Evolutionary conservation across 1,284 basidiomycete species (phyloP).

Genomic region (Puccinia hordei): DNA sequence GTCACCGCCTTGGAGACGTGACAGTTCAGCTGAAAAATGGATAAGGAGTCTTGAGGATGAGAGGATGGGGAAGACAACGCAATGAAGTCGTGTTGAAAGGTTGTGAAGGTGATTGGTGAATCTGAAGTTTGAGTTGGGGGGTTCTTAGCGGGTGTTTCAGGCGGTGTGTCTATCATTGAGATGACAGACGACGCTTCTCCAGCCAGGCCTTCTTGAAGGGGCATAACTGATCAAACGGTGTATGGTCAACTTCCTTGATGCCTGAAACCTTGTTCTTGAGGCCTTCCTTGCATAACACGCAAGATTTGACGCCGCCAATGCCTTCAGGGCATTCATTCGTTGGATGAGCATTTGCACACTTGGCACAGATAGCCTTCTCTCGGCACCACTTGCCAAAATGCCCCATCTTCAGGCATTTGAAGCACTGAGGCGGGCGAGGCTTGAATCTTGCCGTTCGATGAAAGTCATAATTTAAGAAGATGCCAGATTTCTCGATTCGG

Average conservation of each 20-base stretch:
- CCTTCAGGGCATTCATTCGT: slow-evolving; percentile 12
- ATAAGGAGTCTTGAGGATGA: not conserved
- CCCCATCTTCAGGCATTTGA: not conserved
- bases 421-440: slow-evolving; percentile 6
- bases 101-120: too few species aligned
- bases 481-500: not conserved
- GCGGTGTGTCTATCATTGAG: not conserved
- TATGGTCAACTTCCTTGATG: not conserved
- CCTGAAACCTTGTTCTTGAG: not conserved
- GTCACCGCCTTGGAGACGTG: not conserved
- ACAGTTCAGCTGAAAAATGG: not conserved
- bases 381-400: slow-evolving; percentile 14
- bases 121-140: too few species aligned
- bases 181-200: not conserved
- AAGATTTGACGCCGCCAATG: not conserved
- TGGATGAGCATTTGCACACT: not conserved
- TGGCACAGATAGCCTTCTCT: slow-evolving; percentile 1
- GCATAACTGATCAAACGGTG: not conserved
- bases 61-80: too few species aligned
- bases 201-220: not conserved
- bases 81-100: not conserved
- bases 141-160: not conserved
- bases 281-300: not conserved
- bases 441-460: not conserved
- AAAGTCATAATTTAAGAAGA: slow-evolving; percentile 9